Conservation (phyloP, 306 rosid species). For the Elaeagnus macrophylla region DNA sequence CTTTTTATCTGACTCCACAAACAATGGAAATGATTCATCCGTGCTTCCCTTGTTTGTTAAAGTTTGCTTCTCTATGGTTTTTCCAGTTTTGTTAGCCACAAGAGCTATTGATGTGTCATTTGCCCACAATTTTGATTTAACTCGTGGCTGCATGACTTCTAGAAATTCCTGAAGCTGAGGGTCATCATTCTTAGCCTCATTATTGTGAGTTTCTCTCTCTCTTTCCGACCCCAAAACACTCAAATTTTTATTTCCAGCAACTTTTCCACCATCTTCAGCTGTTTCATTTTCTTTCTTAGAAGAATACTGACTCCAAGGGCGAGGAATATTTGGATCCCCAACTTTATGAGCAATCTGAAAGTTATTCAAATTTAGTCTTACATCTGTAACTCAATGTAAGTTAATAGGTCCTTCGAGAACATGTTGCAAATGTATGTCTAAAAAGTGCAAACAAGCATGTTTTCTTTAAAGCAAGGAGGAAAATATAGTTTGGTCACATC, state of each 20-base stretch:
- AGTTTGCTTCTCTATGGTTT: slow-evolving; percentile 23
- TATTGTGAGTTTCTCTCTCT: slow-evolving; percentile 16
- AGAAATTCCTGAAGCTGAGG: slow-evolving; percentile 66
- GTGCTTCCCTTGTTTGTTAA: slow-evolving; percentile 22
- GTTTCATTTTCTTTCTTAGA: slow-evolving; percentile 34
- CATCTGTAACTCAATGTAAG: too few species aligned
- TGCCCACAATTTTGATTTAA: slow-evolving; percentile 73
- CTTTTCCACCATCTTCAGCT: slow-evolving; percentile 22
- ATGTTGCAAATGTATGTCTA: neutral
- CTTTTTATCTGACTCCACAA: slow-evolving; percentile 18
- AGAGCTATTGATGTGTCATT: slow-evolving; percentile 43
- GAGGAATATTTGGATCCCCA: slow-evolving; percentile 75
- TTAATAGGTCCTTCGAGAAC: neutral
- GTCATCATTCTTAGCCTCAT: slow-evolving; percentile 34
- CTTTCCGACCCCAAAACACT: slow-evolving; percentile 22
- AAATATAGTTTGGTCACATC: neutral
- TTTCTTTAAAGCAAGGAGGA: neutral
- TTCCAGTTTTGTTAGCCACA: slow-evolving; percentile 9
- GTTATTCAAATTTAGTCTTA: neutral
- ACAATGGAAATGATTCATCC: slow-evolving; percentile 17
- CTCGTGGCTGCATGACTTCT: slow-evolving; percentile 77
- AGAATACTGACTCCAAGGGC: slow-evolving; percentile 76
- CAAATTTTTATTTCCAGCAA: slow-evolving; percentile 11
- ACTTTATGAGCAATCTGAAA: slow-evolving; percentile 54
- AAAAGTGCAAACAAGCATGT: neutral